A percentile compares a stretch with the other conserved stretches of the same genome.
Conservation (phyloP, 1,284 basidiomycete species). For the Cryptococcus jaspeensis region DNA sequence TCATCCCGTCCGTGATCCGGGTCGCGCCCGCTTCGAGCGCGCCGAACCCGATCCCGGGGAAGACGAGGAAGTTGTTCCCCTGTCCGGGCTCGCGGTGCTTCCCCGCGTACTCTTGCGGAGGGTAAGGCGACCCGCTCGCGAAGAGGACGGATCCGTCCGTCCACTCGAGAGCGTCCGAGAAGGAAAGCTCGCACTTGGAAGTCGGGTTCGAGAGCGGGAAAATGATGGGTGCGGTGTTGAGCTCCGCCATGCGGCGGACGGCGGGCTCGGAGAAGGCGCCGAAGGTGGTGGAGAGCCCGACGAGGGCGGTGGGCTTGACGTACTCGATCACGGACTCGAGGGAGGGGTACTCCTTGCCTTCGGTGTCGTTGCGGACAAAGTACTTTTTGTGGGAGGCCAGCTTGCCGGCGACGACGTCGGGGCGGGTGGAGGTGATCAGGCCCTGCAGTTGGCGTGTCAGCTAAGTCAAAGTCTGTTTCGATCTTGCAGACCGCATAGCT, state of each 20-base stretch:
- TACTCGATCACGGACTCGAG: constrained; percentile 78
- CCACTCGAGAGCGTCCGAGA: constrained; percentile 76
- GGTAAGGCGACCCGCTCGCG: constrained; percentile 87
- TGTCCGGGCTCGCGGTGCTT: constrained; percentile 75
- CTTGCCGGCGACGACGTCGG: constrained; percentile 56
- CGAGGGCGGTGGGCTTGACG: constrained; percentile 85
- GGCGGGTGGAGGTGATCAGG: constrained; percentile 69
- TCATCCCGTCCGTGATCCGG: constrained; percentile 50
- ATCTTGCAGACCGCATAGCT: constrained; percentile 8
- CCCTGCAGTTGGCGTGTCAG: constrained; percentile 57
- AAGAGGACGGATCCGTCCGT: constrained; percentile 66
- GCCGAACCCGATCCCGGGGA: constrained; percentile 72
- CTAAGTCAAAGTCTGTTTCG: neutral
- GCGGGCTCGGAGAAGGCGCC: constrained; percentile 76
- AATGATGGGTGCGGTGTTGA: constrained; percentile 78
- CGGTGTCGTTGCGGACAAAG: constrained; percentile 79
- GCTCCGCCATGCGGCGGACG: constrained; percentile 75
- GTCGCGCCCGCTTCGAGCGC: constrained; percentile 61
- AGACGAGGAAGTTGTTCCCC: constrained; percentile 56
- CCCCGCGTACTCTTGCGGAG: constrained; percentile 61
- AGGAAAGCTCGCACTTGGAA: constrained; percentile 68
- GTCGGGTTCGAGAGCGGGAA: constrained; percentile 97
- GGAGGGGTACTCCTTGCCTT: constrained; percentile 69
- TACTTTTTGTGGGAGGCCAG: constrained; percentile 77
- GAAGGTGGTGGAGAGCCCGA: constrained; percentile 85